A percentile compares a stretch with the other conserved stretches of the same genome.
Evolutionary conservation across 805 yeast genomes (phyloP).

Genomic region (Hanseniaspora singularis): DNA sequence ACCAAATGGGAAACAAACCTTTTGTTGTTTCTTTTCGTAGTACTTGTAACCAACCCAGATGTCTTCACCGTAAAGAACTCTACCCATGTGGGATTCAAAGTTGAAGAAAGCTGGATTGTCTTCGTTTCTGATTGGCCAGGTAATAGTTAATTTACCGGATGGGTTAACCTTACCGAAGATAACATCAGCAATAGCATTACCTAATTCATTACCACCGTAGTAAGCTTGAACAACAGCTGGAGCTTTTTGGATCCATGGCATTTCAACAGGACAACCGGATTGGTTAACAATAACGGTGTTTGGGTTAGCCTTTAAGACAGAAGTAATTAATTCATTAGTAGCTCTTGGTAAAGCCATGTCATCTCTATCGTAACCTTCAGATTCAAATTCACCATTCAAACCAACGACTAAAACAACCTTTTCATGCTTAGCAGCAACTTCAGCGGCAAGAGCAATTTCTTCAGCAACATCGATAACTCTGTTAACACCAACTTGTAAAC

Average conservation of each 20-base stretch:
- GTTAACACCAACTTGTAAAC: constrained; percentile 28
- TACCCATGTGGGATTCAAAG: constrained; percentile 41
- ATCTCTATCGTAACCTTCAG: constrained; percentile 47
- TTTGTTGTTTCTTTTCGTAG: constrained; percentile 41
- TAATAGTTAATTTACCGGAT: constrained; percentile 44
- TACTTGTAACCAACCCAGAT: constrained; percentile 51
- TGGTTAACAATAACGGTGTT: constrained; percentile 45
- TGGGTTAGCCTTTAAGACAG: constrained; percentile 36
- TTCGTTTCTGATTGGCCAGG: constrained; percentile 41
- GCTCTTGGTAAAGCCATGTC: constrained; percentile 41
- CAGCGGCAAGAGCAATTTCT: constrained; percentile 35
- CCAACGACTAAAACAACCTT: constrained; percentile 44
- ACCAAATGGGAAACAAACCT: constrained; percentile 50
- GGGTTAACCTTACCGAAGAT: constrained; percentile 51
- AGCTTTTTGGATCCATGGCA: constrained; percentile 41
- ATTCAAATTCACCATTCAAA: constrained; percentile 43
- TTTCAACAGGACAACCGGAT: constrained; percentile 49
- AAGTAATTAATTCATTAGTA: constrained; percentile 36
- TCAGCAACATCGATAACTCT: constrained; percentile 25
- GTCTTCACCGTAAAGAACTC: constrained; percentile 52
- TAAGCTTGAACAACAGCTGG: constrained; percentile 41
- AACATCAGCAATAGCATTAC: constrained; percentile 50
- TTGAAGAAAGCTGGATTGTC: constrained; percentile 49
- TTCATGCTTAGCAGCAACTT: constrained; percentile 39
- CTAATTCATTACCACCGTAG: constrained; percentile 48